Percentiles rank a stretch among this genome's conserved stretches.
Evolutionary conservation across 371 early-diverging fungal species (phyloP).

Genomic region (Mortierella polycephala): DNA sequence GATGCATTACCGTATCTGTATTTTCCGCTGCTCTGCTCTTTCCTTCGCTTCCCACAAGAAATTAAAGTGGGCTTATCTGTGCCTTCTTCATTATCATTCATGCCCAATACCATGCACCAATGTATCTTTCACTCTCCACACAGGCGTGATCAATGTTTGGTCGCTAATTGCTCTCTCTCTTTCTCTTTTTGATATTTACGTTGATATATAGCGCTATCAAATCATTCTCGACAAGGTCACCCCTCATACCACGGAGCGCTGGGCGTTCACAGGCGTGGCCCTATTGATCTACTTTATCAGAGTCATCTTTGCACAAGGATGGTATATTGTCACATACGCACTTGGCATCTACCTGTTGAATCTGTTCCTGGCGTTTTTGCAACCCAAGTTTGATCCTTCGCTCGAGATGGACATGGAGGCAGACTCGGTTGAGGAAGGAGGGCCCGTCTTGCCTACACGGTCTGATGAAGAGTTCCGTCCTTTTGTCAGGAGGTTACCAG

Average conservation of each 20-base stretch:
- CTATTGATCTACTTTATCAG: slow-evolving; percentile 83
- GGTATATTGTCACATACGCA: slow-evolving; percentile 93
- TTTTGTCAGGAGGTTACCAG: slow-evolving; percentile 98
- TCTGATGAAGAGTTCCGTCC: slow-evolving; percentile 98
- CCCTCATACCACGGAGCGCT: slow-evolving; percentile 79
- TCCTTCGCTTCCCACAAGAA: not conserved
- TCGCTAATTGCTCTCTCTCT: not conserved
- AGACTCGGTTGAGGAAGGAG: slow-evolving; percentile 74
- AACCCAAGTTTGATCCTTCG: slow-evolving; percentile 96
- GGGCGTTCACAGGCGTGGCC: slow-evolving; percentile 74
- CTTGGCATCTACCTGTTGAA: slow-evolving; percentile 96
- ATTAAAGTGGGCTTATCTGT: not conserved
- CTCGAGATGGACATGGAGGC: slow-evolving; percentile 79
- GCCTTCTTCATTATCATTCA: not conserved
- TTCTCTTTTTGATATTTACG: not conserved
- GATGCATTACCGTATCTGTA: too few species aligned
- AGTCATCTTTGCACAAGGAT: slow-evolving; percentile 87
- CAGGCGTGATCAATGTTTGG: not conserved
- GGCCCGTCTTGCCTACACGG: slow-evolving; percentile 81
- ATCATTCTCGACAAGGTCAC: slow-evolving; percentile 81
- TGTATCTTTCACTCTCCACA: too few species aligned
- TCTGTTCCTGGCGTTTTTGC: slow-evolving; percentile 92
- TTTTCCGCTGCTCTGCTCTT: not conserved
- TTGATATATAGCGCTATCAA: slow-evolving; percentile 66
- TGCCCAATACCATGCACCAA: not conserved